These are phyloP conservation scores for Balansia obtecta DNA, from an alignment of 2,329 filamentous ascomycete genomes.

Conservation along the genomic window DNA sequence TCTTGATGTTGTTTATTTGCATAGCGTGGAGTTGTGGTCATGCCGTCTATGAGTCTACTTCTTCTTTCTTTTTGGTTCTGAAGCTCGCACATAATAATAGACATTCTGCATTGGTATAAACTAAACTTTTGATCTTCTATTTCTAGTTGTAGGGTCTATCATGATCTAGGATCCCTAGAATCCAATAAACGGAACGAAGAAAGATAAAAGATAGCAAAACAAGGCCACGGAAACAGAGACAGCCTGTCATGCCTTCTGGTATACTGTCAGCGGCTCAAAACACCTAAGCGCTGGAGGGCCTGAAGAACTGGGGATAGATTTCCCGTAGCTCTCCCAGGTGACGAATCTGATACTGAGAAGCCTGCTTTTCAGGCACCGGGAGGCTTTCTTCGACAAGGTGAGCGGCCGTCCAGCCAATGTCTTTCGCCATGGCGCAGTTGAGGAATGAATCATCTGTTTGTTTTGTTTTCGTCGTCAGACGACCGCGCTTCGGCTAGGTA, in stretches of 20 bases:
- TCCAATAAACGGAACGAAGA: no score
- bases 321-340: slow-evolving; percentile 62
- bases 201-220: not conserved
- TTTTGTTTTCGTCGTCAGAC: slow-evolving; percentile 2
- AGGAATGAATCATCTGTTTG: slow-evolving; percentile 75
- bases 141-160: not conserved
- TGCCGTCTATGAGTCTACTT: not conserved
- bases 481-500: not conserved
- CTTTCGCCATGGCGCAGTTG: slow-evolving; percentile 68
- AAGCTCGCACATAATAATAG: not conserved
- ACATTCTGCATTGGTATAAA: not conserved
- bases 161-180: not conserved
- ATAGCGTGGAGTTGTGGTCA: slow-evolving; percentile 18
- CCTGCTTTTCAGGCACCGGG: slow-evolving; percentile 46
- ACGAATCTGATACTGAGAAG: slow-evolving; percentile 63
- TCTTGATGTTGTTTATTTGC: not conserved
- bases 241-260: no score
- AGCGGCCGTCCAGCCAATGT: slow-evolving; percentile 73
- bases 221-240: no score
- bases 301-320: slow-evolving; percentile 80
- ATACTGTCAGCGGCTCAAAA: not conserved
- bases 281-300: slow-evolving; percentile 24
- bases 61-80: no score
- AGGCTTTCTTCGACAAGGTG: slow-evolving; percentile 76
- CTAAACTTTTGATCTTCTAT: no score